Percentiles rank a stretch among this genome's conserved stretches.
phyloP scores from a whole-genome alignment of 345 rosid species.

The Eutrema heterophyllum region DNA sequence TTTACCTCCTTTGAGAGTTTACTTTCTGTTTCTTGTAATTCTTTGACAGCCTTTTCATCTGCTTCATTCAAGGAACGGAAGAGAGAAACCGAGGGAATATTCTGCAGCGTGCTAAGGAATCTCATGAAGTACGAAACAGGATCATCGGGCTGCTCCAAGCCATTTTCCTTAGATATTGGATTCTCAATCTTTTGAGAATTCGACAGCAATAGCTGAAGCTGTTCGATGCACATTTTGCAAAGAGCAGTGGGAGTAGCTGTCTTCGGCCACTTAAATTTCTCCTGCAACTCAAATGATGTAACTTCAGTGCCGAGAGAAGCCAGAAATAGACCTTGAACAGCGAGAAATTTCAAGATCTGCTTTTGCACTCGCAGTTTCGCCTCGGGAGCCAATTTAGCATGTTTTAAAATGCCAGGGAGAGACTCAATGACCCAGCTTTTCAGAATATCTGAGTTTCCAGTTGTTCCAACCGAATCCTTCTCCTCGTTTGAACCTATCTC shows the following conservation, averaged over 20 bases:
- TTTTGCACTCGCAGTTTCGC: slow-evolving; percentile 69
- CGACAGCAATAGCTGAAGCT: slow-evolving; percentile 75
- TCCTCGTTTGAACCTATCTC: slow-evolving; percentile 81
- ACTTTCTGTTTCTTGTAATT: slow-evolving; percentile 66
- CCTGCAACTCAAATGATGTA: slow-evolving; percentile 93
- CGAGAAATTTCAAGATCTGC: slow-evolving; percentile 83
- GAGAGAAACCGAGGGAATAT: slow-evolving; percentile 91
- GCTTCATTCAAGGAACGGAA: slow-evolving; percentile 70
- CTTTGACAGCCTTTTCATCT: slow-evolving; percentile 67
- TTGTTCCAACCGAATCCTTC: slow-evolving; percentile 53
- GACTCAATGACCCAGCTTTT: slow-evolving; percentile 92
- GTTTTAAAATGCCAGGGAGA: slow-evolving; percentile 66
- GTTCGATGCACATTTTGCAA: slow-evolving; percentile 88
- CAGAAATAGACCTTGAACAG: slow-evolving; percentile 90
- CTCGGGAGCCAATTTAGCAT: slow-evolving; percentile 63
- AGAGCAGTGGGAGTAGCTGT: slow-evolving; percentile 63
- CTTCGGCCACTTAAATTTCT: slow-evolving; percentile 96
- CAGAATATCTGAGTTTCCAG: slow-evolving; percentile 62
- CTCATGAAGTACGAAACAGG: slow-evolving; percentile 76
- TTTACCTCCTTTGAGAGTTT: slow-evolving; percentile 70
- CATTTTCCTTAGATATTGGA: slow-evolving; percentile 34
- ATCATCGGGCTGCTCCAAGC: slow-evolving; percentile 63
- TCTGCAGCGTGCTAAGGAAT: slow-evolving; percentile 76
- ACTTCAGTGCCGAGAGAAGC: slow-evolving; percentile 95
- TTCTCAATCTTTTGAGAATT: slow-evolving; percentile 68